Evolutionary conservation across 129 eudicot species (phyloP), one percentile per base, ranked within the genome.

Genomic region (Cynara cardunculus): DNA sequence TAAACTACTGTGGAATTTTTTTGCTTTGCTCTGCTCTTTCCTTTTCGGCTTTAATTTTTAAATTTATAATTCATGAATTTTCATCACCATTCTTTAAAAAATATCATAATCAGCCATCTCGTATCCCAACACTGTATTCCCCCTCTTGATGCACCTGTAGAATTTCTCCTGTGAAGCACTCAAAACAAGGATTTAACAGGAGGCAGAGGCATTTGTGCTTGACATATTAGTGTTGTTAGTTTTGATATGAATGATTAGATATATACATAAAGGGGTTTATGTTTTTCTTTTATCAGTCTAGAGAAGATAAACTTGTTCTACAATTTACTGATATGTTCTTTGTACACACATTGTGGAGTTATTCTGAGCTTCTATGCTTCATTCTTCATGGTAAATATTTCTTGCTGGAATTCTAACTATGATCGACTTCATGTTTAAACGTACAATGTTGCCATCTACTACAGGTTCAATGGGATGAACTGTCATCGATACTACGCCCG

Each of bases 401-500:
- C 21, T 49, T 16, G 62, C 8, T 0, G 21, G 62, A 49, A 49
- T 49, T 49, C 0, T 49, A 49, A 56, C 62, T 5, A 56, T 56
- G n/a, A 18, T 24, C 65, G 22, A 14, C 19, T 25, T 25, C 19
- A 34, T 49, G 5, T 67, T 44, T 10, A 34, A 35, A 7, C 39
- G 13, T 49, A 78, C 72, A 25, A 53, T 68, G 25, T 81, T 79
- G 37, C 7, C 64, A 25, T 75, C 8, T 77, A 18, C 37, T 85
- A 78, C 91, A 95, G 99, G 97, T 95, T 83, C 99, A 95, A 80
- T 95, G 99, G 99, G 99, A 95, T 81, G 99, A 95, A 78, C 97
- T 97, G 14, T 90, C 99, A 35, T 84, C 97, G 59, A 92, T 92
- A 72, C 28, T 86, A 75, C 97, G 99, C 34, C 99, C 99, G 1